phyloP scores from a whole-genome alignment of 768 basidiomycete genomes.

The Trametes cinnabarina region DNA sequence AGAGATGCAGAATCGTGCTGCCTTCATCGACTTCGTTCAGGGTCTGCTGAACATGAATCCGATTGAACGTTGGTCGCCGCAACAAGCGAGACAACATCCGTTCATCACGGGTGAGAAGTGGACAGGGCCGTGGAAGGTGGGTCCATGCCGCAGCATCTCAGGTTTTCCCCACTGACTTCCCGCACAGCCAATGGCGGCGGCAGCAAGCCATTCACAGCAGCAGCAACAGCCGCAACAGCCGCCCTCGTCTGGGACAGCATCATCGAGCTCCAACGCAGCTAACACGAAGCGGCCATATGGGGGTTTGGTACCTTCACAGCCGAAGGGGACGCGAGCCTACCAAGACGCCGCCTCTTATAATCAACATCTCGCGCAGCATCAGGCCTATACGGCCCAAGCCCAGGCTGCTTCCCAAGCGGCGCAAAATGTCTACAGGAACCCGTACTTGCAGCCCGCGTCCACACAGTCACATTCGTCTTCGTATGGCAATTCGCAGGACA shows the following conservation, averaged over 20 bases:
- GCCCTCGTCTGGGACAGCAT: slow-evolving; percentile 25
- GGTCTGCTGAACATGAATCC: slow-evolving; percentile 94
- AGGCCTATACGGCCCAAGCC: slow-evolving; percentile 86
- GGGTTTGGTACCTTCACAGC: slow-evolving; percentile 86
- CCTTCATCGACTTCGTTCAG: slow-evolving; percentile 97
- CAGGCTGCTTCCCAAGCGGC: slow-evolving; percentile 74
- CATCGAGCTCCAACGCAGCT: slow-evolving; percentile 31
- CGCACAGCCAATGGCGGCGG: slow-evolving; percentile 24
- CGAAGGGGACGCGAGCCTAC: slow-evolving; percentile 80
- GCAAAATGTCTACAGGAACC: slow-evolving; percentile 69
- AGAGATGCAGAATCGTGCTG: slow-evolving; percentile 92
- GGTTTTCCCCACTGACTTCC: not conserved
- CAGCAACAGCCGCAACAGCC: not conserved
- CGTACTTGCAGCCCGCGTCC: slow-evolving; percentile 60
- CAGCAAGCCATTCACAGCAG: slow-evolving; percentile 9
- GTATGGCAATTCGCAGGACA: slow-evolving; percentile 31
- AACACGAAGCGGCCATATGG: slow-evolving; percentile 91
- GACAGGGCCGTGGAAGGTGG: slow-evolving; percentile 78
- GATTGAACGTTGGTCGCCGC: slow-evolving; percentile 93
- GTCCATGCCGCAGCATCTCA: not conserved
- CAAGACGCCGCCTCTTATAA: slow-evolving; percentile 93
- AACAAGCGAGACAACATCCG: slow-evolving; percentile 92
- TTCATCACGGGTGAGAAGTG: slow-evolving; percentile 99
- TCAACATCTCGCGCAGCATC: slow-evolving; percentile 91
- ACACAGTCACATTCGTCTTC: slow-evolving; percentile 31